Base-by-base conservation (phyloP, 257 asterid species). In the Salvia miltiorrhiza region DNA sequence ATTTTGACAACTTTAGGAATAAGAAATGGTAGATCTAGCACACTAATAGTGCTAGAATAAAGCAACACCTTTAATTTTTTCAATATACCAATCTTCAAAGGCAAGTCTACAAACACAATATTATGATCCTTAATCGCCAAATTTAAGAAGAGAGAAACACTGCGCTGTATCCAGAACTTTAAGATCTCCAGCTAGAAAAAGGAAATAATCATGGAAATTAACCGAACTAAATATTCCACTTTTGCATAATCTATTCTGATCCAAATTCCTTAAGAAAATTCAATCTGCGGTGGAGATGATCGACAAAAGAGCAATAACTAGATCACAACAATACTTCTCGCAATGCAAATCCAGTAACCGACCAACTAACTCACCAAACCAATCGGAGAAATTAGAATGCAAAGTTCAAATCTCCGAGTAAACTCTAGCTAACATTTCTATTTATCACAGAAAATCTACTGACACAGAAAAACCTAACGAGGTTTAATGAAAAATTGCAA, bases 21-120 rank as follows among this genome's bases (percentile, higher is more conserved):
- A 47, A 37, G 28, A 33, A 62, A 76, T 24, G 54, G 47, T 32
- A 70, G 79, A 78, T 78, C 85, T 55, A 73, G n/a, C 72, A 73
- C 10, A 49, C 63, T 10, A 19, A 63, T 56, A n/a, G n/a, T n/a
- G 33, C 54, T 47, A 49, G 7, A 37, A 35, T 17, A 10, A 67
- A 69, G 78, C 75, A 69, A 58, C 24, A 13, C 24, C 43, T 39
- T 43, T 41, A 1, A 30, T 30, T 16, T 12, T n/a, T 13, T 4
- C 21, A 57, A 13, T n/a, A 23, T 23, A 57, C 49, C 67, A 43
- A 74, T 65, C 72, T 59, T 72, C 68, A 60, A 66, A 67, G 16
- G 48, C 3, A 77, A 67, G 68, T 52, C 60, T 21, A 41, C 17
- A 50, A 16, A 26, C 60, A 26, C 60, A 55, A 56, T 14, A 19